A percentile compares a stretch with the other conserved stretches of the same genome.
phyloP scores from a whole-genome alignment of 2,329 filamentous ascomycete genomes.

The Apiospora rasikravindrae region DNA sequence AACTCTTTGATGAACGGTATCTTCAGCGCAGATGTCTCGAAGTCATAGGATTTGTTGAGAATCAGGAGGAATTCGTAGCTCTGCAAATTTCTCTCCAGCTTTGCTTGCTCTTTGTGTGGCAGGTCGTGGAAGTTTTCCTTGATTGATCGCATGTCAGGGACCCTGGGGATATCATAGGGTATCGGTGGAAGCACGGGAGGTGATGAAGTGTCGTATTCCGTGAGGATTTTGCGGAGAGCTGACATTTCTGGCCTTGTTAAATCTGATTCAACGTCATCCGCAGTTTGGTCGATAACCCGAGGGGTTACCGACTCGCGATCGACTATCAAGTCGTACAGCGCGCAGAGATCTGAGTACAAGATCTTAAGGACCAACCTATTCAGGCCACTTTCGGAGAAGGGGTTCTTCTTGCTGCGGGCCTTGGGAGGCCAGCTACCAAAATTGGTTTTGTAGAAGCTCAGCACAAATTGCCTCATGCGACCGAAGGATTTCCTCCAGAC shows the following conservation, averaged over 20 bases:
- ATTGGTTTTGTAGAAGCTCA: constrained; percentile 67
- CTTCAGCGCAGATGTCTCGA: constrained; percentile 64
- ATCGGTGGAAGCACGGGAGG: constrained; percentile 90
- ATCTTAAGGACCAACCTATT: constrained; percentile 83
- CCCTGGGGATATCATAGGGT: constrained; percentile 83
- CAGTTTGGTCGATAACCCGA: constrained; percentile 72
- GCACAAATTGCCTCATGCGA: constrained; percentile 74
- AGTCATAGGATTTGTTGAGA: constrained; percentile 82
- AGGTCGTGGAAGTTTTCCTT: constrained; percentile 68
- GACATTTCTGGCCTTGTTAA: constrained; percentile 67
- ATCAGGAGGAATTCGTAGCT: constrained; percentile 78
- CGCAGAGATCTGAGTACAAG: constrained; percentile 84
- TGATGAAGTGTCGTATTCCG: constrained; percentile 86
- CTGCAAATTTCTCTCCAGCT: constrained; percentile 75
- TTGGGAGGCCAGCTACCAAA: constrained; percentile 86
- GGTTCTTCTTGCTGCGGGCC: constrained; percentile 89
- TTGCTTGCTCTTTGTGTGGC: constrained; percentile 75
- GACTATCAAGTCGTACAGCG: constrained; percentile 86
- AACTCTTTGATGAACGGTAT: constrained; percentile 73
- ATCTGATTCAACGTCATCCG: constrained; percentile 49
- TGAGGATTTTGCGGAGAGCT: constrained; percentile 78
- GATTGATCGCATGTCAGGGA: constrained; percentile 72
- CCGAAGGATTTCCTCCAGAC: constrained; percentile 79
- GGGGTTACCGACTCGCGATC: constrained; percentile 81
- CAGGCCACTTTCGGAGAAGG: constrained; percentile 82